Evolutionary conservation across 805 yeast genomes (phyloP), one percentile per base, ranked within the genome.

Genomic region (Candida oleophila): DNA sequence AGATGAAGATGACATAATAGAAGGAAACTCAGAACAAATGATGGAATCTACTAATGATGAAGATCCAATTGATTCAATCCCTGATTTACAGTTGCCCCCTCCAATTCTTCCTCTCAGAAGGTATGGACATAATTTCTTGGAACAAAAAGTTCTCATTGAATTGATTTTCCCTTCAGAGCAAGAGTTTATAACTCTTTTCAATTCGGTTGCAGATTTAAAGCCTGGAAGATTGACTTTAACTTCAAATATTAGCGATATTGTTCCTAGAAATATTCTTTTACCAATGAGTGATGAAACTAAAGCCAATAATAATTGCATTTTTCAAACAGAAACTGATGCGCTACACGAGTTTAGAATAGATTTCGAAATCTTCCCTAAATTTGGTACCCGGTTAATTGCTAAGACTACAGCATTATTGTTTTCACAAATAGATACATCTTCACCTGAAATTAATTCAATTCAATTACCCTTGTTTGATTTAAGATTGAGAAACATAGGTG

Each of bases 121-220:
- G 56, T 94, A 94, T 61, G 99, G 99, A 14, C 99, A 94, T 66
- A 94, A 89, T 63, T 94, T 90, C 70, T 69, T 94, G 58, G 98
- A 94, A 60, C 88, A 87, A 61, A 89, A 89, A 63, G 89, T 89
- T 3, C 82, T 90, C 51, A 76, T 94, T 25, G 96, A 91, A 60
- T 68, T 94, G 38, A 76, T 80, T 2, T 84, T 90, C 56, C 81
- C 82, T 38, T 33, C 19, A 22, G 68, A 73, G 32, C 62, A 54
- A 44, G 77, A 47, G 71, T 74, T 79, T 36, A 71, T 82, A 42
- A 70, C 68, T 35, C 66, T 81, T 45, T 74, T 76, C 54, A 69
- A 69, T 45, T 62, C 69, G 14, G 58, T 65, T 7, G 64, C 72
- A 1, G 76, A 70, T 47, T 59, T 70, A 43, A 76, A 81, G 32